Evolutionary conservation across 139 green algal species (phyloP).

Genomic region (Chlamydomonas incerta): DNA sequence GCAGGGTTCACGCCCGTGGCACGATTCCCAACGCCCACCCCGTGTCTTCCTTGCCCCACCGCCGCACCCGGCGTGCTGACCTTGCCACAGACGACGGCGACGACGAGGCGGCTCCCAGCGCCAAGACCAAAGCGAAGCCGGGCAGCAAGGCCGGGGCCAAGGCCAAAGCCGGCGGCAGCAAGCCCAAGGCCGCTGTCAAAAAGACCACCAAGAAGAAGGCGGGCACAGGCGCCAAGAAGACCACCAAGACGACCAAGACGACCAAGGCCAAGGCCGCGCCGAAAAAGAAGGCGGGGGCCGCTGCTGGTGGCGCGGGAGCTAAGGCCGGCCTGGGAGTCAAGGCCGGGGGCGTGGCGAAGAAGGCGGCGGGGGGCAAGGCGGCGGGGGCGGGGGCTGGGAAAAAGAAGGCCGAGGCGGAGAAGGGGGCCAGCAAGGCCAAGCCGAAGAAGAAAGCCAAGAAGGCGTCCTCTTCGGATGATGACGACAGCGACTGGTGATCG

Average conservation of each 20-base stretch:
- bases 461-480: background rate
- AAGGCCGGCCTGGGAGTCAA: background rate
- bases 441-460: background rate
- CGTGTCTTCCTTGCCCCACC: too few relatives aligned
- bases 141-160: background rate
- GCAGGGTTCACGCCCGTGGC: too few relatives aligned
- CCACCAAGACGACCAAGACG: constrained; percentile 4
- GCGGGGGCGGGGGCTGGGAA: background rate
- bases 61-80: background rate
- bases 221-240: background rate
- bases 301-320: background rate
- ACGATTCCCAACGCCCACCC: too few relatives aligned
- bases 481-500: background rate
- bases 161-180: background rate
- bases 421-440: background rate
- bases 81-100: background rate
- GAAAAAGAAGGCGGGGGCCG: background rate
- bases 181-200: background rate
- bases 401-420: background rate
- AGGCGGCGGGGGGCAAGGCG: background rate
- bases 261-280: constrained; percentile 1
- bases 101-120: too few relatives aligned
- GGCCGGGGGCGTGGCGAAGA: constrained; percentile 7
- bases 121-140: background rate
- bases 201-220: background rate